Conservation (phyloP, 495 filamentous ascomycete genomes). For the Rhypophila decipiens region DNA sequence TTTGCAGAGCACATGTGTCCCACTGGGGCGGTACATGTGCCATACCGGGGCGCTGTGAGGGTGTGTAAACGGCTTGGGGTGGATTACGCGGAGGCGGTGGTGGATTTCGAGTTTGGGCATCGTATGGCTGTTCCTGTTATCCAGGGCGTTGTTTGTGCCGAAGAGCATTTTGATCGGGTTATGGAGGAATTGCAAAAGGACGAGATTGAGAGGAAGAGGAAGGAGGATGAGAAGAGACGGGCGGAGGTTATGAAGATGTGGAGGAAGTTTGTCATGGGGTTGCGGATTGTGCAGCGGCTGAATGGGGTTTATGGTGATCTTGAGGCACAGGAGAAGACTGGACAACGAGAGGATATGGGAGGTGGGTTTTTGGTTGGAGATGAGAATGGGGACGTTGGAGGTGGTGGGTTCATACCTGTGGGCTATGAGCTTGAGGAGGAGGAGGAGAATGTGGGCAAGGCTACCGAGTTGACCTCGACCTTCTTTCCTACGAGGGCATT, state of each 20-base stretch:
- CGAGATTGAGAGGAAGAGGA: slow-evolving; percentile 68
- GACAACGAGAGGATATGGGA: slow-evolving; percentile 16
- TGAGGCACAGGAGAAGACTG: slow-evolving; percentile 23
- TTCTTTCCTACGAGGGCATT: slow-evolving; percentile 33
- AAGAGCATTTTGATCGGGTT: slow-evolving; percentile 65
- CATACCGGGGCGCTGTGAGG: slow-evolving; percentile 64
- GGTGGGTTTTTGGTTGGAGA: slow-evolving; percentile 6
- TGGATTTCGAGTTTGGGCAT: slow-evolving; percentile 92
- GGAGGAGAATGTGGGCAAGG: slow-evolving; percentile 21
- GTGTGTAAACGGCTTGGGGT: slow-evolving; percentile 80
- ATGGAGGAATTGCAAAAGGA: slow-evolving; percentile 77
- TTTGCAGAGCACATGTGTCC: slow-evolving; percentile 94
- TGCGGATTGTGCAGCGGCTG: slow-evolving; percentile 68
- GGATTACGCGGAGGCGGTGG: slow-evolving; percentile 90
- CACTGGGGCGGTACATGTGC: slow-evolving; percentile 75
- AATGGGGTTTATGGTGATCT: slow-evolving; percentile 30
- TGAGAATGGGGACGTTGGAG: slow-evolving; percentile 46
- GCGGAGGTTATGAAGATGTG: slow-evolving; percentile 70
- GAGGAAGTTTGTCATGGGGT: slow-evolving; percentile 79
- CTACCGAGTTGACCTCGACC: slow-evolving; percentile 26
- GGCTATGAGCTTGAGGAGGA: slow-evolving; percentile 31
- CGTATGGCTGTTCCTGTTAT: slow-evolving; percentile 89
- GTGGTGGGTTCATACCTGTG: slow-evolving; percentile 51
- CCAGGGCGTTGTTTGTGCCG: slow-evolving; percentile 81
- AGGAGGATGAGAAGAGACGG: slow-evolving; percentile 76